Evolutionary conservation across 1,139 yeast genomes (phyloP).

Genomic region (Blastobotrys raffinosifermentans): DNA sequence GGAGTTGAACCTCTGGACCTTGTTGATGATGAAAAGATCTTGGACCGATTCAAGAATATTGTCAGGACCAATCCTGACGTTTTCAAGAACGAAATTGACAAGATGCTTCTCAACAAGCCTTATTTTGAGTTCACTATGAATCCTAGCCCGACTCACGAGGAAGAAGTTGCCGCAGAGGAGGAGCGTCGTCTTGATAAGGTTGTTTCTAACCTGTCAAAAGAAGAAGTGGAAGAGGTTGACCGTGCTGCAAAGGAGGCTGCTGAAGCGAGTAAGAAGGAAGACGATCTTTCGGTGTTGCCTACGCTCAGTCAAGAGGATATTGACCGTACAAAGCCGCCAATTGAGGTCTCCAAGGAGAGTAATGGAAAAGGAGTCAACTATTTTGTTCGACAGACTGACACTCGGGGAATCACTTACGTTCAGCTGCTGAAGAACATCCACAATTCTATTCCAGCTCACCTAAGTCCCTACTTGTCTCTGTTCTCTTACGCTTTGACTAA

Average conservation of each 20-base stretch:
- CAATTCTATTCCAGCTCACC: constrained; percentile 49
- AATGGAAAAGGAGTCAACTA: constrained; percentile 13
- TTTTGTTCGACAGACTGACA: constrained; percentile 31
- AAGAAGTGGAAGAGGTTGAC: constrained; percentile 51
- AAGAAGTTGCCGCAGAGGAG: constrained; percentile 51
- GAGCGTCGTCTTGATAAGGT: constrained; percentile 42
- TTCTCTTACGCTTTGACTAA: constrained; percentile 77
- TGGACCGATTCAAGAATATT: constrained; percentile 56
- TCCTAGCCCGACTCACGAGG: constrained; percentile 55
- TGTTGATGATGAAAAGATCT: constrained; percentile 58
- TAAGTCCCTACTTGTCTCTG: constrained; percentile 66
- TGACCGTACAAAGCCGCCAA: constrained; percentile 46
- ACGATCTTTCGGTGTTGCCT: constrained; percentile 76
- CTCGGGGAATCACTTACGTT: constrained; percentile 29
- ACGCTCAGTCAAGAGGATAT: constrained; percentile 70
- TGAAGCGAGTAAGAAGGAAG: constrained; percentile 60
- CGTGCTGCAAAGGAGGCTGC: constrained; percentile 59
- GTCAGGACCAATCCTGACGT: constrained; percentile 48
- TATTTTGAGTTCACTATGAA: constrained; percentile 69
- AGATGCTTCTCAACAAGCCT: constrained; percentile 48
- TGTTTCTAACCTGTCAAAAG: constrained; percentile 41
- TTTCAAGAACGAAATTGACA: constrained; percentile 50
- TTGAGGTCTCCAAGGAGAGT: constrained; percentile 27
- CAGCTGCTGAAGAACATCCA: constrained; percentile 29
- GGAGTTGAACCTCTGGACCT: constrained; percentile 67